These are phyloP conservation scores for Ascoidea rubescens DNA, from an alignment of 805 yeast species.

Conservation along the genomic window DNA sequence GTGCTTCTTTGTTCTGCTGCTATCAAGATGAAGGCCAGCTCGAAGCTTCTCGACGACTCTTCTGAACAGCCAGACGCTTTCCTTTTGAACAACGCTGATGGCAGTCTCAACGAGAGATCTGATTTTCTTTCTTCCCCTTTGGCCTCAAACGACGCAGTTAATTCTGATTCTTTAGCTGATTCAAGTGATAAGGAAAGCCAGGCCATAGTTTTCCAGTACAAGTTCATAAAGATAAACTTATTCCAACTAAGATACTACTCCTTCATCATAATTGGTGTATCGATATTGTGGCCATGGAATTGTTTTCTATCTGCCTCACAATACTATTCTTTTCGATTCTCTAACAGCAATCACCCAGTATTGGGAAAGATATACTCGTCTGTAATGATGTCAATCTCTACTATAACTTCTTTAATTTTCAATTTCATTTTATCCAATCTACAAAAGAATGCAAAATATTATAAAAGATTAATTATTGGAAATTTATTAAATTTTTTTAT, in stretches of 20 bases:
- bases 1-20: too few species aligned
- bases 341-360: constrained; percentile 27
- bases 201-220: neutral
- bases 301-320: constrained; percentile 77
- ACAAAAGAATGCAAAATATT: constrained; percentile 43
- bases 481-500: constrained; percentile 39
- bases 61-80: too few species aligned
- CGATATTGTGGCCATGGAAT: constrained; percentile 95
- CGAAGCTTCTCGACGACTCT: too few species aligned
- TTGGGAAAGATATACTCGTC: constrained; percentile 54
- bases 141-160: too few species aligned
- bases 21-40: too few species aligned
- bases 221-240: neutral
- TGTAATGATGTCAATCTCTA: constrained; percentile 80
- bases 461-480: constrained; percentile 45
- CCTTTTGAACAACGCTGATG: too few species aligned
- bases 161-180: too few species aligned
- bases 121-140: too few species aligned
- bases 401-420: constrained; percentile 46
- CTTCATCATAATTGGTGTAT: constrained; percentile 57
- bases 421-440: constrained; percentile 47
- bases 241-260: constrained; percentile 30
- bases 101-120: too few species aligned
- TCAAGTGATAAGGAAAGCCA: too few species aligned
- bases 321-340: constrained; percentile 55